Evolutionary conservation across 176 grass and related monocot species (phyloP), one percentile per base, ranked within the genome.

Genomic region (Sorghum bicolor): DNA sequence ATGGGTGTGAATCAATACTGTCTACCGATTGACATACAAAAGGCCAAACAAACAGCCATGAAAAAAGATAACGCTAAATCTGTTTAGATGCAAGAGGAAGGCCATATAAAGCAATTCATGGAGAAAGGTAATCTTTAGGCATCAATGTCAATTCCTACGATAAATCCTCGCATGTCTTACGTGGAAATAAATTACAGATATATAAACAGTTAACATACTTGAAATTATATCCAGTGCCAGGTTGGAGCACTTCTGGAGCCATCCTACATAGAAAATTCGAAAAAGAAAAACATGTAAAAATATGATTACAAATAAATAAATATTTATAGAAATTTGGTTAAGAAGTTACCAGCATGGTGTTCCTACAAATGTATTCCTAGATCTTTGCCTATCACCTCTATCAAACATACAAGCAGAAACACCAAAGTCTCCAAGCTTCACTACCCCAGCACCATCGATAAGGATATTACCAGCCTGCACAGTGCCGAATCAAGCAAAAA

Each of bases 351-450:
- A 99, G 86, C 96, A 99, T 76, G 96, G 96, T 84, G 96, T 99
- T 90, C 96, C 96, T 8, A 99, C 96, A 80, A 99, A 99, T 70
- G 96, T 99, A 81, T 94, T 99, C 84, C 96, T 96, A 45, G 91
- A 90, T 58, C 93, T 92, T 81, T 99, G 96, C 69, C 96, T 96
- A 78, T 99, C 96, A 83, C 96, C 93, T 87, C 85, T 96, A 86
- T 99, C 96, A 91, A 99, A 99, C 96, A 96, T 89, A 75, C 93
- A 99, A 37, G 96, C 96, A 40, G 96, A 94, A 64, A 99, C 96
- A 67, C 96, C 96, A 58, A 96, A 99, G 79, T 99, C 96, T 65
- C 96, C 96, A 86, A 99, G 96, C 39, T 96, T 99, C 78, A 99
- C 93, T 66, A 75, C 28, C 47, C 96, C 93, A 85, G 91, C 83